Conservation (phyloP, 495 filamentous ascomycete genomes). For the Neurospora sp. region DNA sequence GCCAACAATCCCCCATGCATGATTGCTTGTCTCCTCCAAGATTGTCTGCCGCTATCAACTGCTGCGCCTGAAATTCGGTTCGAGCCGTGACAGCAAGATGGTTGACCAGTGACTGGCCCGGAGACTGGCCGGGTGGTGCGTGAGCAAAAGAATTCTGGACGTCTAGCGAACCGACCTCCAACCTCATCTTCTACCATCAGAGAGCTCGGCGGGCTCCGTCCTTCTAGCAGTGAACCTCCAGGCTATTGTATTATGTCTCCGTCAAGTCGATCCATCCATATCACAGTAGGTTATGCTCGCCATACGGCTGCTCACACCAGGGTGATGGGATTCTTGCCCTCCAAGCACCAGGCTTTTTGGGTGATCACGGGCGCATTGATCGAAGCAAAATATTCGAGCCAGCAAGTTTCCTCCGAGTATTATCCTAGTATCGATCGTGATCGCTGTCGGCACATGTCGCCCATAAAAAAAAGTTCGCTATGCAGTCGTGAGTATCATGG, state of each 20-base stretch:
- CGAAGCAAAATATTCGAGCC: neutral
- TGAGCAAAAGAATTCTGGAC: neutral
- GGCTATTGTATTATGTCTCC: neutral
- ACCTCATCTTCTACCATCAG: too few species aligned
- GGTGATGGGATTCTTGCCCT: neutral
- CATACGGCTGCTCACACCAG: neutral
- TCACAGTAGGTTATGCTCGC: neutral
- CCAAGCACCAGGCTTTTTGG: neutral
- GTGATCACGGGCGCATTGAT: neutral
- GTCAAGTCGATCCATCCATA: neutral
- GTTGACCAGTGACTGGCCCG: neutral
- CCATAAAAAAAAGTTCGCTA: conserved; percentile 18
- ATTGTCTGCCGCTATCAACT: neutral
- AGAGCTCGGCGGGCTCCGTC: neutral
- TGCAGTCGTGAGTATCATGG: conserved; percentile 27
- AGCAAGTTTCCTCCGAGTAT: neutral
- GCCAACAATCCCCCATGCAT: neutral
- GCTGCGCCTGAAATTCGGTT: neutral
- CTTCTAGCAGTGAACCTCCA: neutral
- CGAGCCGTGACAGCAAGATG: neutral
- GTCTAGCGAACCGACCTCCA: neutral
- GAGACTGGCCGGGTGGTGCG: neutral
- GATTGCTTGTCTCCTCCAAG: neutral
- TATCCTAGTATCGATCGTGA: neutral
- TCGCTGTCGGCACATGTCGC: neutral